Evolutionary conservation across 805 yeast species (phyloP).

Genomic region (Wickerhamiella occidentalis): DNA sequence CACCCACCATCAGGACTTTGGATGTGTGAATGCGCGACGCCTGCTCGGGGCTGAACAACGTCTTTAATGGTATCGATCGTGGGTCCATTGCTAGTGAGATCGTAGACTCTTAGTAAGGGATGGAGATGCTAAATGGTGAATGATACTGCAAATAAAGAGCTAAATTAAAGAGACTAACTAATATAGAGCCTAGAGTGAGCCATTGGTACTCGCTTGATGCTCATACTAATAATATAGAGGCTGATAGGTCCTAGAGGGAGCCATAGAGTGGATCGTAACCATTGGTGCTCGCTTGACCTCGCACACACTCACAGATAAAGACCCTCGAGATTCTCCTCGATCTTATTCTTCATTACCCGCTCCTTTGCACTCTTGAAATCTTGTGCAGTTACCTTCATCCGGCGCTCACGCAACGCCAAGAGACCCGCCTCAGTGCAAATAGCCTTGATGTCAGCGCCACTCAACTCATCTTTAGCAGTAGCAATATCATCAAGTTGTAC

Average conservation of each 20-base stretch:
- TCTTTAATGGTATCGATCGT: conserved; percentile 3
- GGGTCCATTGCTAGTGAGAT: not conserved
- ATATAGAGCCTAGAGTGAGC: no score
- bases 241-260: no score
- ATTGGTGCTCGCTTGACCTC: no score
- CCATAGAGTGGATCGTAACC: no score
- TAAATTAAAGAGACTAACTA: not conserved
- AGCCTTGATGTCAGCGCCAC: conserved; percentile 97
- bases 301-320: conserved; percentile 48
- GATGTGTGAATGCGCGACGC: conserved; percentile 15
- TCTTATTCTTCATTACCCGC: conserved; percentile 89
- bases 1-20: conserved; percentile 78
- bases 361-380: conserved; percentile 92
- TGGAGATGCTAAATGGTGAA: not conserved
- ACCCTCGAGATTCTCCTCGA: conserved; percentile 92
- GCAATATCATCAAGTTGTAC: conserved; percentile 84
- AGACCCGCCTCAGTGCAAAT: conserved; percentile 96
- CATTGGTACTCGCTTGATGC: no score
- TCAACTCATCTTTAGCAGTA: conserved; percentile 80
- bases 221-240: no score
- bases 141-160: no score
- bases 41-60: conserved; percentile 17
- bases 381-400: conserved; percentile 93
- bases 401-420: conserved; percentile 86
- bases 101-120: no score